Percentiles rank a stretch among this genome's conserved stretches.
These are phyloP conservation scores for Stygiomarasmius scandens DNA, from an alignment of 1,284 basidiomycete species.

Conservation along the genomic window DNA sequence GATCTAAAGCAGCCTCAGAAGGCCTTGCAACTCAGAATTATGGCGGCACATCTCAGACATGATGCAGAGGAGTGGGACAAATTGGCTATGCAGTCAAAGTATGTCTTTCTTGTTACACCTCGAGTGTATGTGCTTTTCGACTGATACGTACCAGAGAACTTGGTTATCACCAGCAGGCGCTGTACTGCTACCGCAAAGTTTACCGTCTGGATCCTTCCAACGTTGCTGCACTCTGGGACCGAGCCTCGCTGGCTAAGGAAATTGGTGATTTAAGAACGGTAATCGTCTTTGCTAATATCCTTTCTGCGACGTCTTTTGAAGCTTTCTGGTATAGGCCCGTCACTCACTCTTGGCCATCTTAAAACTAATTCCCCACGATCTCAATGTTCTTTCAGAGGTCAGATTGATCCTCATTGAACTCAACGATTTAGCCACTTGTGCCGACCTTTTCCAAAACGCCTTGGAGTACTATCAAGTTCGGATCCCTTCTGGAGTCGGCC, in stretches of 20 bases:
- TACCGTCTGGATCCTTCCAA: slow-evolving; percentile 81
- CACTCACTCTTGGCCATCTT: slow-evolving; percentile 78
- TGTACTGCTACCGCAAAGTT: slow-evolving; percentile 91
- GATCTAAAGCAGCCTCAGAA: slow-evolving; percentile 71
- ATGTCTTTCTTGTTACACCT: slow-evolving; percentile 6
- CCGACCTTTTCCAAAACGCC: slow-evolving; percentile 66
- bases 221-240: slow-evolving; percentile 88
- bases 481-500: slow-evolving; percentile 39
- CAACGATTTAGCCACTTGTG: slow-evolving; percentile 65
- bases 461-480: slow-evolving; percentile 46
- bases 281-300: slow-evolving; percentile 16
- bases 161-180: slow-evolving; percentile 80
- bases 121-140: background rate
- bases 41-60: slow-evolving; percentile 86
- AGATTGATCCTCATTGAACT: slow-evolving; percentile 78
- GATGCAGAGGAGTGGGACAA: slow-evolving; percentile 89
- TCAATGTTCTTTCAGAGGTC: slow-evolving; percentile 79
- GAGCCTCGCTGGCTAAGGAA: slow-evolving; percentile 81
- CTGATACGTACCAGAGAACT: slow-evolving; percentile 48
- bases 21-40: slow-evolving; percentile 83
- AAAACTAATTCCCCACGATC: slow-evolving; percentile 79
- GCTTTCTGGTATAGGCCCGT: slow-evolving; percentile 55
- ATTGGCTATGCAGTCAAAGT: slow-evolving; percentile 79
- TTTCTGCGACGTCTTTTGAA: background rate
- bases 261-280: slow-evolving; percentile 73